Base-by-base conservation (phyloP, 148 eudicot species). In the Fagopyrum tataricum region DNA sequence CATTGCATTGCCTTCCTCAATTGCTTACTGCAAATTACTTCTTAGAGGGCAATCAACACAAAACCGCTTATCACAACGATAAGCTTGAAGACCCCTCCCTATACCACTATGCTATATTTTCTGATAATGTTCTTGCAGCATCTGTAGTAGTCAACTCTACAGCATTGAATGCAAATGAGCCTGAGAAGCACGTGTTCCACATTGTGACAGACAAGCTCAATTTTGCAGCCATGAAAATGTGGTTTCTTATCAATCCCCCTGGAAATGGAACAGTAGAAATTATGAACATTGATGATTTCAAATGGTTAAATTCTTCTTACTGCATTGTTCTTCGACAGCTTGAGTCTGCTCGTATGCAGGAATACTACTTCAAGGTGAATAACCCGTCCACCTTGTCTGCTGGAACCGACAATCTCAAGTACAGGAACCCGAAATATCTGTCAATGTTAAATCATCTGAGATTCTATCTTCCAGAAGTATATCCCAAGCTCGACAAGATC, bases 391-490 rank as follows among this genome's bases (percentile, higher is more conserved):
- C 94, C 59, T 67, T 85, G 48, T 76, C 90, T 75, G 85, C 83
- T 61, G 98, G 97, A 43, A 21, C 97, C 48, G 97, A 95, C 80
- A 91, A 95, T 77, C 96, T 95, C 40, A 95, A 95, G 75, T 92
- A 95, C 76, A 86, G 99, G 84, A 95, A 95, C 71, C 99, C 99
- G 10, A 95, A 92, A 77, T 95, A 95, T 78, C 78, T 95, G 83
- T 95, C 98, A 6, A 88, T 95, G 98, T 83, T 95, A 77, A 95
- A 95, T 83, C 98, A 95, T 82, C 89, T 95, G n/a, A 88, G 99
- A 47, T 95, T 92, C 72, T 95, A 95, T 84, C 99, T 95, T 79
- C 98, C 99, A 39, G 99, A 95, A 86, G 99, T 90, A 73, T 95
- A 87, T 76, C 99, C 97, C 15, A 91, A 86, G 89, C 82, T 95